phyloP scores from a whole-genome alignment of 805 yeast species.

The Myxozyma udenii region DNA sequence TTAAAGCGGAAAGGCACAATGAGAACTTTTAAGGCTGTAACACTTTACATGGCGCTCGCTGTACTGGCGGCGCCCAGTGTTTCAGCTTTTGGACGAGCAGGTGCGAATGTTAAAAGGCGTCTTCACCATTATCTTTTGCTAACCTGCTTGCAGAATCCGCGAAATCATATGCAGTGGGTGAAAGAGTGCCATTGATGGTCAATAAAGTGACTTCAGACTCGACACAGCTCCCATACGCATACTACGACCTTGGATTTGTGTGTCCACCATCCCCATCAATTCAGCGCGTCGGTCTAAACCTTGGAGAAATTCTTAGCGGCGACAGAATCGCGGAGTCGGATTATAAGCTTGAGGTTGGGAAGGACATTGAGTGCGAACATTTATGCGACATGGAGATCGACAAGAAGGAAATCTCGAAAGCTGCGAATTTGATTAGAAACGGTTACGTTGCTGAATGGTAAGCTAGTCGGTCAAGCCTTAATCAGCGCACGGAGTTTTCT shows the following conservation, averaged over 20 bases:
- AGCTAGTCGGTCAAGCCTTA: not conserved
- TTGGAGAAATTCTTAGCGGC: constrained; percentile 77
- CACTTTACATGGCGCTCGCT: too few relatives aligned
- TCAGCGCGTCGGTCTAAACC: constrained; percentile 59
- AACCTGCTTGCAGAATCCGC: constrained; percentile 5
- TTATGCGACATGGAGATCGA: constrained; percentile 65
- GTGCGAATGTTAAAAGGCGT: too few relatives aligned
- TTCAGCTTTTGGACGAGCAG: too few relatives aligned
- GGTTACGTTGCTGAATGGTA: constrained; percentile 80
- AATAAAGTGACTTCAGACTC: constrained; percentile 75
- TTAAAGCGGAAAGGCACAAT: too few relatives aligned
- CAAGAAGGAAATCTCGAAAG: constrained; percentile 52
- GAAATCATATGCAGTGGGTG: constrained; percentile 46
- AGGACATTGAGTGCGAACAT: constrained; percentile 62
- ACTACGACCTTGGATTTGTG: constrained; percentile 73
- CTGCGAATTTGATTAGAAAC: constrained; percentile 57
- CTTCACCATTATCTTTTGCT: too few relatives aligned
- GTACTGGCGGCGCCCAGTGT: too few relatives aligned
- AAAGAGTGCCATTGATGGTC: constrained; percentile 63
- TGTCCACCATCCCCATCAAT: constrained; percentile 58
- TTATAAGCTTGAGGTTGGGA: constrained; percentile 59
- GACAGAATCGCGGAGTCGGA: constrained; percentile 77
- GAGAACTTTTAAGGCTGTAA: too few relatives aligned
- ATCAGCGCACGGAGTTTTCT: not conserved
- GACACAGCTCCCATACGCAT: constrained; percentile 74